A percentile compares a stretch with the other conserved stretches of the same genome.
These are phyloP conservation scores for Halophytophthora polymorphica DNA, from an alignment of 352 stramenopile species.

Conservation along the genomic window DNA sequence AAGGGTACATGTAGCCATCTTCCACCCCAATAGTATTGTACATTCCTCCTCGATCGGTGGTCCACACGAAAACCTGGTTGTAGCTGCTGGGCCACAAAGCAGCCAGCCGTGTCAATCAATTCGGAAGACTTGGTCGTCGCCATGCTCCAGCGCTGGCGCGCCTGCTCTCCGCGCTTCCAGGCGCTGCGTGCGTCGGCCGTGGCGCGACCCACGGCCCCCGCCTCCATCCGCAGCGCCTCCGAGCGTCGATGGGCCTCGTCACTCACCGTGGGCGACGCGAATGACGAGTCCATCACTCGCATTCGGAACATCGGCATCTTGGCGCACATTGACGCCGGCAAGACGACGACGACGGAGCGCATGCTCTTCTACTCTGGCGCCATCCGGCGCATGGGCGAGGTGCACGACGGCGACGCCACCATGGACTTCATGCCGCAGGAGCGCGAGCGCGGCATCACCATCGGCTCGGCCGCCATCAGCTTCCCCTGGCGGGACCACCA, in stretches of 20 bases:
- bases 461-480: conserved; percentile 95
- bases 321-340: conserved; percentile 98
- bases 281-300: conserved; percentile 14
- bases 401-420: conserved; percentile 73
- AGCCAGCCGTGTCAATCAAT: too few relatives aligned
- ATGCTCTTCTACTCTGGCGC: conserved; percentile 97
- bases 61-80: too few relatives aligned
- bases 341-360: conserved; percentile 98
- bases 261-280: conserved; percentile 3
- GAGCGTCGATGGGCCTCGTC: conserved; percentile 19
- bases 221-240: too few relatives aligned
- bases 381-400: conserved; percentile 67
- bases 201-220: too few relatives aligned
- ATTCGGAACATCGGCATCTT: conserved; percentile 97
- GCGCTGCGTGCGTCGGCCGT: not conserved
- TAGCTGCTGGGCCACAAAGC: too few relatives aligned
- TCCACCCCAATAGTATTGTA: too few relatives aligned
- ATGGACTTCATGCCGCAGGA: conserved; percentile 91
- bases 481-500: conserved; percentile 93
- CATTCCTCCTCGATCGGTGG: too few relatives aligned
- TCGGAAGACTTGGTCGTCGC: too few relatives aligned
- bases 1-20: too few relatives aligned
- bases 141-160: not conserved
- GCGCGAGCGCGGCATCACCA: conserved; percentile 98
- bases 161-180: not conserved